Percentiles rank a stretch among this genome's conserved stretches.
phyloP scores from a whole-genome alignment of 108 stramenopile species.

The Cyclostephanos tholiformis region DNA sequence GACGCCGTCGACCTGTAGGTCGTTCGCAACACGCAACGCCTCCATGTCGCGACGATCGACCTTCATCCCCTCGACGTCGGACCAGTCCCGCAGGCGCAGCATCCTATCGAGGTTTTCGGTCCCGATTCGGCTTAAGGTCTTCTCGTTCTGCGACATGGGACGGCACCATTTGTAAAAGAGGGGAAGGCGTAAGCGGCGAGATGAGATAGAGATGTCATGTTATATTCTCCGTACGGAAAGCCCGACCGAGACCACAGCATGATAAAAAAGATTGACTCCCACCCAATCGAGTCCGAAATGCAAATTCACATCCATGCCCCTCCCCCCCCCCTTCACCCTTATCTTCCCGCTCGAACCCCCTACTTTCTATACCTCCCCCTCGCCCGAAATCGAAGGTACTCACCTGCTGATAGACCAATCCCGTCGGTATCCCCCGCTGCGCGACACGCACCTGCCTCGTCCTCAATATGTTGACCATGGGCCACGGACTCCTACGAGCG shows the following conservation, averaged over 20 bases:
- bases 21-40: conserved; percentile 80
- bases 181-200: background rate
- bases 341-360: too few species aligned
- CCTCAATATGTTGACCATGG: conserved; percentile 97
- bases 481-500: conserved; percentile 92
- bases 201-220: background rate
- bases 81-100: conserved; percentile 91
- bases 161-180: background rate
- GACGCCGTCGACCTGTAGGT: conserved; percentile 74
- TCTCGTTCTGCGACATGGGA: conserved; percentile 77
- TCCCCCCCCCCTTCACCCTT: too few species aligned
- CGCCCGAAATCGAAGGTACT: background rate
- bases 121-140: conserved; percentile 80
- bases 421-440: conserved; percentile 95
- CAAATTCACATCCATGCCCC: too few species aligned
- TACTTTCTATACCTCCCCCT: background rate
- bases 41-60: conserved; percentile 87
- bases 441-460: conserved; percentile 92
- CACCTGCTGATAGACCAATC: conserved; percentile 87
- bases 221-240: background rate
- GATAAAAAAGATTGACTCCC: too few species aligned
- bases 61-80: conserved; percentile 70
- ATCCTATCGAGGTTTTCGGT: conserved; percentile 81
- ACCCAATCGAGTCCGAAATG: too few species aligned
- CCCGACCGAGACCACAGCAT: too few species aligned